A percentile compares a stretch with the other conserved stretches of the same genome.
Conservation (phyloP, 2,329 filamentous ascomycete genomes). For the Lasiodiplodia sp. region DNA sequence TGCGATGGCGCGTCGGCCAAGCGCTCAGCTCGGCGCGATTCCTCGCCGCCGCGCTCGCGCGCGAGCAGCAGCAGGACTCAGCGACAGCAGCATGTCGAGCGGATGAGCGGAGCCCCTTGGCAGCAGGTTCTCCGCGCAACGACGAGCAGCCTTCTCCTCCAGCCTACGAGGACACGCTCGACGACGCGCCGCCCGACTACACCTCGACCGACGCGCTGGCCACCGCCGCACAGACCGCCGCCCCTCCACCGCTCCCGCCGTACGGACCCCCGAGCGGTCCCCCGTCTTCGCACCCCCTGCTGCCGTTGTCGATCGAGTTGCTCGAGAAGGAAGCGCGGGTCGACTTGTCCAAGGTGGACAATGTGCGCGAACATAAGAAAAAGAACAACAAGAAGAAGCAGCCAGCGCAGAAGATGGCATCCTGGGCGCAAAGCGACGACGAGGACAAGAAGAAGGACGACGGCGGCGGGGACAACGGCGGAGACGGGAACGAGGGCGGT, state of each 20-base stretch:
- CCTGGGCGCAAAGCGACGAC: constrained; percentile 53
- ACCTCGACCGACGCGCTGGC: constrained; percentile 51
- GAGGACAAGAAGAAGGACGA: constrained; percentile 57
- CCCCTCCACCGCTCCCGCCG: constrained; percentile 11
- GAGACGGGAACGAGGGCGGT: constrained; percentile 38
- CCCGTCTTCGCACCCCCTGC: background rate
- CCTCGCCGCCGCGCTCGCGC: constrained; percentile 15
- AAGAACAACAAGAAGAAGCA: constrained; percentile 65
- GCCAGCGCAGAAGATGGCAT: constrained; percentile 44
- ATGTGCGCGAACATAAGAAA: constrained; percentile 57
- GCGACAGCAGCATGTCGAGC: background rate
- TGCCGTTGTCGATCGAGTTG: constrained; percentile 9
- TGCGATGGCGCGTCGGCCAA: constrained; percentile 13
- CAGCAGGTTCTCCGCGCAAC: too few species aligned
- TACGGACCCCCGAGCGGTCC: constrained; percentile 10
- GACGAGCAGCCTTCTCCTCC: constrained; percentile 40
- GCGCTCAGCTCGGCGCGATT: constrained; percentile 10
- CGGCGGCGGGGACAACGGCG: constrained; percentile 43
- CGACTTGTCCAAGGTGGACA: constrained; percentile 66
- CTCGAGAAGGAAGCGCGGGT: constrained; percentile 47
- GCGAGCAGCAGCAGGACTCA: constrained; percentile 4
- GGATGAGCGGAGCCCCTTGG: background rate
- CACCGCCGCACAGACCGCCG: constrained; percentile 31
- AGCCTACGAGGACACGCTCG: constrained; percentile 52
- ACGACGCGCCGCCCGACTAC: constrained; percentile 55